phyloP scores from a whole-genome alignment of 2,329 filamentous ascomycete genomes.

The Ceratocystis diversiconidia region DNA sequence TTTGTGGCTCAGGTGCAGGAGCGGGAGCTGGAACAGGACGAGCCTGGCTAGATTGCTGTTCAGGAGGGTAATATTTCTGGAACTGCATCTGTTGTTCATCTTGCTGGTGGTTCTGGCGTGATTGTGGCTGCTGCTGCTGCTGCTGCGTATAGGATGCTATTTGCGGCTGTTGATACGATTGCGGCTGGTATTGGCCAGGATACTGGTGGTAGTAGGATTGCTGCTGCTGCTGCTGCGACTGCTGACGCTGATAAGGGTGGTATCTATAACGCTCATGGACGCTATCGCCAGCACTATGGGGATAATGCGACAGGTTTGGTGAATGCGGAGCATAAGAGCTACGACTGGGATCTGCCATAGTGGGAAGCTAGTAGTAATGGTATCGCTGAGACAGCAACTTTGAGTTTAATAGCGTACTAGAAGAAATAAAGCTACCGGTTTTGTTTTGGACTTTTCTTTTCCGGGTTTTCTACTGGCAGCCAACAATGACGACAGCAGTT shows the following conservation, averaged over 20 bases:
- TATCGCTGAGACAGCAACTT: not conserved
- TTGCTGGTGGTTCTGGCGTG: not conserved
- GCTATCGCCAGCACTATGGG: not conserved
- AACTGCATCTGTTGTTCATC: slow-evolving; percentile 3
- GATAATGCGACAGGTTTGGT: slow-evolving; percentile 1
- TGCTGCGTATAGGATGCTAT: not conserved
- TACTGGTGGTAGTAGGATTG: slow-evolving; percentile 1
- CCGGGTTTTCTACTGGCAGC: not conserved
- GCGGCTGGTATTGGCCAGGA: not conserved
- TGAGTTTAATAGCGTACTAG: not conserved
- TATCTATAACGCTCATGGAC: not conserved
- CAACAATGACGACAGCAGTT: not conserved
- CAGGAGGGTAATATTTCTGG: slow-evolving; percentile 20
- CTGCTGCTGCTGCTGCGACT: not conserved
- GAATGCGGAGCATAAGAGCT: not conserved
- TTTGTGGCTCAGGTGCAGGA: slow-evolving; percentile 6
- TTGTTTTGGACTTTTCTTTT: not conserved
- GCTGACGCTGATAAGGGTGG: slow-evolving; percentile 4
- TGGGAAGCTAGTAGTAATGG: not conserved
- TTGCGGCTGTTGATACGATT: slow-evolving; percentile 4
- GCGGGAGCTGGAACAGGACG: not conserved
- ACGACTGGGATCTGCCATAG: slow-evolving; percentile 3
- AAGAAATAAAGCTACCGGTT: not conserved
- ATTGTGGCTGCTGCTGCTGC: not conserved
- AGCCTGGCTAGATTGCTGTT: slow-evolving; percentile 19